Evolutionary conservation across 768 basidiomycete species (phyloP).

Genomic region (Boletus subparvulus): DNA sequence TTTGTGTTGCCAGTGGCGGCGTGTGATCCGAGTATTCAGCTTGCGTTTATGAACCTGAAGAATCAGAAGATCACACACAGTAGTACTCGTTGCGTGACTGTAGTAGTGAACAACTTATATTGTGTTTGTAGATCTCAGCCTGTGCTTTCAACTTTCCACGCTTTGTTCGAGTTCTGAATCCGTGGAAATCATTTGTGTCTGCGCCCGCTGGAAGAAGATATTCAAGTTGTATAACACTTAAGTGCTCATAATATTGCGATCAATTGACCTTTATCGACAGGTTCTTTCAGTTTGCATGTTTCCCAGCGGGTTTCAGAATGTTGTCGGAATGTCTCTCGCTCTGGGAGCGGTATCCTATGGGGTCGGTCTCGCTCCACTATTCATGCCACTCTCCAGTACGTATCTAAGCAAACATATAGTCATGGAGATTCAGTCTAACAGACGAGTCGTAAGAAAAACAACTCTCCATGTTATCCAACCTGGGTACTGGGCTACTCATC

Average conservation of each 20-base stretch:
- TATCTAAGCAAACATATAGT: conserved; percentile 4
- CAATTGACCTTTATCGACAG: not conserved
- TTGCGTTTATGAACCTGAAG: too few relatives aligned
- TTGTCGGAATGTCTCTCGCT: conserved; percentile 50
- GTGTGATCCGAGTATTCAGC: too few relatives aligned
- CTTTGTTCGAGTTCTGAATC: too few relatives aligned
- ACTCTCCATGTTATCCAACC: conserved; percentile 47
- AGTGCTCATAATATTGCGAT: not conserved
- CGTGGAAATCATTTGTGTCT: too few relatives aligned
- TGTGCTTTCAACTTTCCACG: too few relatives aligned
- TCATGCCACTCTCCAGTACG: conserved; percentile 66
- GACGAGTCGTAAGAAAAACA: conserved; percentile 43
- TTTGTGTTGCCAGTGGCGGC: too few relatives aligned
- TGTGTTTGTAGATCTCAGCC: too few relatives aligned
- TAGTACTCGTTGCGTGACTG: too few relatives aligned
- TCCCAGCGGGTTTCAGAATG: conserved; percentile 21
- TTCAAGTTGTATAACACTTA: too few relatives aligned
- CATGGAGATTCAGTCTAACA: conserved; percentile 11
- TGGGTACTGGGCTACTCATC: conserved; percentile 83
- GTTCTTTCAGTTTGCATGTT: conserved; percentile 16
- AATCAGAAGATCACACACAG: too few relatives aligned
- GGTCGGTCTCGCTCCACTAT: conserved; percentile 74
- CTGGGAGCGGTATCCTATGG: conserved; percentile 65
- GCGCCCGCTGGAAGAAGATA: too few relatives aligned
- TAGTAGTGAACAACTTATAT: too few relatives aligned